Conservation (phyloP, 2,329 filamentous ascomycete species). For the Metarhizium guizhouense region DNA sequence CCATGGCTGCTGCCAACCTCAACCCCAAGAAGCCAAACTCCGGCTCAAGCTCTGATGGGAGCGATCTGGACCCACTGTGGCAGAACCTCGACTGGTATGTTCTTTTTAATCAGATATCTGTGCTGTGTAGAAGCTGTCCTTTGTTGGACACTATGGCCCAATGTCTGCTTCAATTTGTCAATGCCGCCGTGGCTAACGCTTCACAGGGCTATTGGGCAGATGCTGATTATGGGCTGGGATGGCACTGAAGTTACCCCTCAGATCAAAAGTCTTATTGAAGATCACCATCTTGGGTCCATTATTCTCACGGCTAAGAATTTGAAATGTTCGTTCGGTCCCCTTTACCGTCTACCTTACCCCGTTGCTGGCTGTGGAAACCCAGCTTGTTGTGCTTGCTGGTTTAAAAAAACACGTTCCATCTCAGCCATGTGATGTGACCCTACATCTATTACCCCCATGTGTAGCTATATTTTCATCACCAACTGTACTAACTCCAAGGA, state of each 20-base stretch:
- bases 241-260: conserved; percentile 76
- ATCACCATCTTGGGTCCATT: conserved; percentile 83
- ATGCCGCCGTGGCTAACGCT: background rate
- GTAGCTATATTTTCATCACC: background rate
- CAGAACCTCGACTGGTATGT: conserved; percentile 68
- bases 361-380: background rate
- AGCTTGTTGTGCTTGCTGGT: background rate
- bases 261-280: conserved; percentile 70
- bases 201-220: conserved; percentile 60
- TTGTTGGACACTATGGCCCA: background rate
- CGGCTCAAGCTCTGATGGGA: conserved; percentile 10
- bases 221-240: conserved; percentile 80
- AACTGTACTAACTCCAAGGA: conserved; percentile 17
- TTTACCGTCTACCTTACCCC: background rate
- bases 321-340: conserved; percentile 51
- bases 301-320: conserved; percentile 77
- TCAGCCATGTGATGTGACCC: too few species aligned
- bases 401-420: too few species aligned
- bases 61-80: conserved; percentile 54
- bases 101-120: background rate
- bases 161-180: background rate
- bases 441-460: too few species aligned
- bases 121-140: background rate
- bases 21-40: conserved; percentile 15
- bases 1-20: conserved; percentile 17